Base-by-base conservation (phyloP, 192 early-diverging fungal genomes). In the Linnemannia hyalina region DNA sequence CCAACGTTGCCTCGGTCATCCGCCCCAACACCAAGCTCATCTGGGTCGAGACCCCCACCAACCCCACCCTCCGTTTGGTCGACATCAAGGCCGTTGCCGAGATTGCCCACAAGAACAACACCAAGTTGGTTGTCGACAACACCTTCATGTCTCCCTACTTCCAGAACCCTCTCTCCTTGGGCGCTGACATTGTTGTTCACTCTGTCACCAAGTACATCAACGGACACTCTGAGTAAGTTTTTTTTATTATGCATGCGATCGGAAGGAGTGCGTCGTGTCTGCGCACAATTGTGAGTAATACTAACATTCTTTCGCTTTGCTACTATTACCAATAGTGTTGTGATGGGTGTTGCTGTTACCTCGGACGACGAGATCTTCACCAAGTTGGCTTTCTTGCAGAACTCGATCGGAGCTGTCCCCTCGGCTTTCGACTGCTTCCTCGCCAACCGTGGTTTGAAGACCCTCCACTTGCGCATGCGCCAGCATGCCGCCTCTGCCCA, bases 191-290 rank as follows among this genome's bases (percentile, higher is more conserved):
- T 80, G 97, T 98, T 23, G 95, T 99, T 15, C 97, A 99, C 90
- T 98, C 97, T 26, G 97, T 97, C 32, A 99, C 98, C 75, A 99
- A 99, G 89, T 99, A 99, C 90, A 95, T 99, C 87, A 99, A 99
- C 90, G 98, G 98, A 65, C 98, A 99, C 89, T 98, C 97, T 32
- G 98, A 99, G 80, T 82, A 82, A 76, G 80, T 75, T 40, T 22
- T 73, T 46, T 73, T 13, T n/a, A 40, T 71, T 71, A 68, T 52
- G 49, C 49, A 49, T 52, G 49, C 18, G 18, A 52, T 18, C 49
- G 49, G 6, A 52, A 20, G 49, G 49, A 52, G 22, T 16, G 7
- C 42, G 71, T 73, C 26, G n/a, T 73, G 20, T 73, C 44, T 73
- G 55, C 23, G 40, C 15, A 23, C 40, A 41, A 71, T 41, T 65